These are phyloP conservation scores for Globomyces pollinis-pini DNA, from an alignment of 192 early-diverging fungal species.

Conservation along the genomic window DNA sequence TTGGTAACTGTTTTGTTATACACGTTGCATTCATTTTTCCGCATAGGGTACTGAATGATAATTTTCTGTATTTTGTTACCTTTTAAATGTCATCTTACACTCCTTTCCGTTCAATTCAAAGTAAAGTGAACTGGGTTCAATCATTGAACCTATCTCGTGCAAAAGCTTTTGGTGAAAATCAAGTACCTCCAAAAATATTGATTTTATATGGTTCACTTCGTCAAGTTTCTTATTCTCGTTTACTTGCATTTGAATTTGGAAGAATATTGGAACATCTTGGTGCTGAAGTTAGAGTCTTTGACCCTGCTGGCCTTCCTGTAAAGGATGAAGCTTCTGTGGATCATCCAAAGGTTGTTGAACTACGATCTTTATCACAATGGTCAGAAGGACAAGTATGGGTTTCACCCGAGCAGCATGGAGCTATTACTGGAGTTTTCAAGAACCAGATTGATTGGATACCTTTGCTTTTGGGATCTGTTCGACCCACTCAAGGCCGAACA, in stretches of 20 bases:
- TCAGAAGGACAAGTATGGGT: conserved; percentile 48
- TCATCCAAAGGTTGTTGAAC: conserved; percentile 40
- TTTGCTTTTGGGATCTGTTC: no score
- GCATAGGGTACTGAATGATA: no score
- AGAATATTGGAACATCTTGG: conserved; percentile 41
- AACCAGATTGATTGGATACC: no score
- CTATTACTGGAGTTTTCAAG: conserved; percentile 46
- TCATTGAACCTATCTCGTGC: not conserved
- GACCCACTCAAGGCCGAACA: no score
- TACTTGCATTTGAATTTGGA: conserved; percentile 43
- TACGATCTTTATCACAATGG: conserved; percentile 40
- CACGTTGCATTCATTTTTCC: not conserved
- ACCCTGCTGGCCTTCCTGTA: conserved; percentile 40
- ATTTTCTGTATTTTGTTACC: not conserved
- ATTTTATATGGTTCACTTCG: conserved; percentile 45
- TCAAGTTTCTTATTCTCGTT: conserved; percentile 35
- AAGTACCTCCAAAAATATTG: conserved; percentile 21
- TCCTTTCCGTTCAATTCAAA: not conserved
- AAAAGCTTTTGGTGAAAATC: not conserved
- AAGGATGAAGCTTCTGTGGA: conserved; percentile 43
- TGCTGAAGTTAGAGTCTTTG: conserved; percentile 39
- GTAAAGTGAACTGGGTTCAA: not conserved
- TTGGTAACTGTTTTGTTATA: no score
- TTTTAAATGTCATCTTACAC: not conserved
- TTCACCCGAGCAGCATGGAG: conserved; percentile 45